Conservation (phyloP, 306 rosid genomes). For the Fragaria iinumae region DNA sequence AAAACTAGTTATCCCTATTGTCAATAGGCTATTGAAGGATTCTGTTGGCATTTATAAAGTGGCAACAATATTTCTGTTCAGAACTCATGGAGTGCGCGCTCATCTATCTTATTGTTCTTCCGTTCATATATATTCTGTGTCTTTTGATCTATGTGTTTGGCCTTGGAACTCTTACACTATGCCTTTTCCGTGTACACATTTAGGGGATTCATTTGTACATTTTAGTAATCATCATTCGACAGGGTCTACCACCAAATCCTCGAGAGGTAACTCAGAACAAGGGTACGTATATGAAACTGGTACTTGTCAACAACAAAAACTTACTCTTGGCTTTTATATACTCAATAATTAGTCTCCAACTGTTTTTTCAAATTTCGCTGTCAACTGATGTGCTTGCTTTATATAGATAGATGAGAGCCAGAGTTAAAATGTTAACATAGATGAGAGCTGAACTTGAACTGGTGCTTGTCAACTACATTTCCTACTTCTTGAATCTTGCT, state of each 20-base stretch:
- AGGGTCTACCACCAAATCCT: slow-evolving; percentile 39
- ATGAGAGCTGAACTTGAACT: neutral
- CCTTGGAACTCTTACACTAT: neutral
- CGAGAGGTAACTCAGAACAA: slow-evolving; percentile 44
- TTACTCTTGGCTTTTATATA: neutral
- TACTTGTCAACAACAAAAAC: neutral
- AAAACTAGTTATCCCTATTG: neutral
- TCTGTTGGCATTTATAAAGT: neutral
- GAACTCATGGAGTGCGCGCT: neutral
- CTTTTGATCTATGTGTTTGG: neutral
- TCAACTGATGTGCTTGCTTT: neutral
- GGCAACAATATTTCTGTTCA: neutral
- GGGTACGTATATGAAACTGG: slow-evolving; percentile 56
- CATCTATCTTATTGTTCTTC: neutral
- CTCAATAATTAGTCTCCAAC: neutral
- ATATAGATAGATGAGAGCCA: neutral
- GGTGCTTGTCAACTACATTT: neutral
- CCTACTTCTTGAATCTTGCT: neutral
- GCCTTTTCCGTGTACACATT: neutral
- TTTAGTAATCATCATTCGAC: slow-evolving; percentile 40
- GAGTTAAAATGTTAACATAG: neutral
- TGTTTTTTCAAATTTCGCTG: neutral
- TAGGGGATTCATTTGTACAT: slow-evolving; percentile 58
- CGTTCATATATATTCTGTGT: neutral
- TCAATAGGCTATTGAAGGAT: neutral